phyloP scores from a whole-genome alignment of 495 filamentous ascomycete species.

The Penicillium arizonense region DNA sequence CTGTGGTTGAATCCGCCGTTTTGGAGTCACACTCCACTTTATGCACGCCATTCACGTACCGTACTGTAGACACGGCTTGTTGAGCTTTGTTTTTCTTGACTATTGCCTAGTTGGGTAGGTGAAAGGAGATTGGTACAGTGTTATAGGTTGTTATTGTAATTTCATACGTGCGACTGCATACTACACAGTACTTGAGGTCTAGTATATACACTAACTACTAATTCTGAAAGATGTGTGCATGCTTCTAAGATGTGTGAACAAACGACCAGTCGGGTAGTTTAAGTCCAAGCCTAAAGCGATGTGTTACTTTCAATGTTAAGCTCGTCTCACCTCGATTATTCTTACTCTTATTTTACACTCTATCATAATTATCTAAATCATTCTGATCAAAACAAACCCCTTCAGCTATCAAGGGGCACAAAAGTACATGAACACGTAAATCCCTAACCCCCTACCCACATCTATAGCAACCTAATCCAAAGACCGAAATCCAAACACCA shows the following conservation, averaged over 20 bases:
- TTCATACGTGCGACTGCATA: too few species aligned
- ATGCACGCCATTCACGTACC: neutral
- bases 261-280: neutral
- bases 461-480: neutral
- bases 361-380: too few species aligned
- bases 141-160: neutral
- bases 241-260: neutral
- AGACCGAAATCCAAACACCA: neutral
- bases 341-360: too few species aligned
- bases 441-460: too few species aligned
- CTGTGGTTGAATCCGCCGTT: neutral
- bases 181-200: too few species aligned
- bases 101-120: neutral
- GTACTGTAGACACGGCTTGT: too few species aligned
- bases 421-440: neutral
- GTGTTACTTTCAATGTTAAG: neutral
- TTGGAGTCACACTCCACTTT: neutral
- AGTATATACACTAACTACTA: neutral
- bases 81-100: neutral
- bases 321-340: neutral
- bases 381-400: too few species aligned
- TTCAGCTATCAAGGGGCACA: neutral
- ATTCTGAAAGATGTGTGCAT: neutral
- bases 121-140: neutral
- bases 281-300: too few species aligned